Evolutionary conservation across 1,284 basidiomycete genomes (phyloP).

Genomic region (Puccinia coronata): DNA sequence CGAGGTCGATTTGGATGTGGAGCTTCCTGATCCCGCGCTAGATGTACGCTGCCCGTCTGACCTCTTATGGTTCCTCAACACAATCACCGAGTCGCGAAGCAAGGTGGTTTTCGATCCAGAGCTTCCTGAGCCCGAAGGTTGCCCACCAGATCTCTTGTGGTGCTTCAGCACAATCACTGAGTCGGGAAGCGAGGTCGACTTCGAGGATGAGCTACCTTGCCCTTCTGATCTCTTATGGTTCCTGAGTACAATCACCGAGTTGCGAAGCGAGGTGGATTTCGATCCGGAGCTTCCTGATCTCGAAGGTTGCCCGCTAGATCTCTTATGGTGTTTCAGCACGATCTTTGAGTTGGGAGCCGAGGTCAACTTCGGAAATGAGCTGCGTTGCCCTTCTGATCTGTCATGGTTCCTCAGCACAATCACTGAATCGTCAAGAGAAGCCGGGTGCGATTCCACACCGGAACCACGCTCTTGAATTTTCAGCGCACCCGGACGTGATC

Average conservation of each 20-base stretch:
- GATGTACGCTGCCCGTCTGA: not conserved
- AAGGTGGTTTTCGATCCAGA: not conserved
- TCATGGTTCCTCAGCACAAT: too few relatives aligned
- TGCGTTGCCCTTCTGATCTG: too few relatives aligned
- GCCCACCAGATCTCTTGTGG: not conserved
- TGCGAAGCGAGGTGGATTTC: not conserved
- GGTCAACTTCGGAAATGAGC: not conserved
- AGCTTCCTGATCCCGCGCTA: too few relatives aligned
- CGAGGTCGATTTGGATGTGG: not conserved
- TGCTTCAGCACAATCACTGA: conserved; percentile 2
- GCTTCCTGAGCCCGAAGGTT: not conserved
- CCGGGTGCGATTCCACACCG: too few relatives aligned
- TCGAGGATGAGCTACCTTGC: not conserved
- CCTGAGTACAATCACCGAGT: too few relatives aligned
- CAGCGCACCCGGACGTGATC: not conserved
- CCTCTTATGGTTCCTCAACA: too few relatives aligned
- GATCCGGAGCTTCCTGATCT: not conserved
- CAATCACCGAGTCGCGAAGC: too few relatives aligned
- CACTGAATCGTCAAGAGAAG: too few relatives aligned
- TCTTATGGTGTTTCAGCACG: not conserved
- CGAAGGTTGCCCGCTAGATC: not conserved
- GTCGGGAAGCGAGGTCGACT: not conserved
- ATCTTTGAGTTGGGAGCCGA: not conserved
- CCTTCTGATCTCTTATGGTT: not conserved
- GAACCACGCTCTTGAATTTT: not conserved